Conservation (phyloP, 805 yeast genomes). For the Metschnikowia kunwiensis region DNA sequence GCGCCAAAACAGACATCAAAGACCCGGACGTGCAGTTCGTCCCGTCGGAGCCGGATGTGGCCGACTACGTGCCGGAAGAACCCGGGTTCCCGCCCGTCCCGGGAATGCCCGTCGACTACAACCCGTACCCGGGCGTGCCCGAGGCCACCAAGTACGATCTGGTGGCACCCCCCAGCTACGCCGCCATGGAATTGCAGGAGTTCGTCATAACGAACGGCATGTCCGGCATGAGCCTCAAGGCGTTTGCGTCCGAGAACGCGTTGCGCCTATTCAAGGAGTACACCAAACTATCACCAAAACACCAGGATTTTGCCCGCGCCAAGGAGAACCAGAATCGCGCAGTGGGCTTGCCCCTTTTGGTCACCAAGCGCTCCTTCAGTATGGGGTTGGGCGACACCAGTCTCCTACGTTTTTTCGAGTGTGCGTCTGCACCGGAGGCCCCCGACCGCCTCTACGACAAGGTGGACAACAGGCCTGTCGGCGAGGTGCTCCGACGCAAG, state of each 20-base stretch:
- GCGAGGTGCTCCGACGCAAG: constrained; percentile 4
- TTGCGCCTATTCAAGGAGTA: constrained; percentile 10
- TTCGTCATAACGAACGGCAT: constrained; percentile 8
- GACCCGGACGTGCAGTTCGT: not conserved
- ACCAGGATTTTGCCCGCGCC: constrained; percentile 9
- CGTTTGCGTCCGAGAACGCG: constrained; percentile 11
- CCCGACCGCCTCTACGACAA: constrained; percentile 12
- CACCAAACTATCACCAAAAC: constrained; percentile 1
- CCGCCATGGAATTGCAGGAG: constrained; percentile 3
- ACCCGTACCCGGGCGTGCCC: not conserved
- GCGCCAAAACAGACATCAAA: not conserved
- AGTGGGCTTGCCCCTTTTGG: constrained; percentile 12
- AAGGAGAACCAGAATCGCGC: constrained; percentile 12
- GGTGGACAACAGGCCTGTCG: constrained; percentile 10
- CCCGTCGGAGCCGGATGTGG: not conserved
- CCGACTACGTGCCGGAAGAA: not conserved
- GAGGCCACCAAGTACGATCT: not conserved
- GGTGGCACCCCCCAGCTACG: constrained; percentile 7
- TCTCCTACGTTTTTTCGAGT: constrained; percentile 8
- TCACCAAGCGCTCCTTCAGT: constrained; percentile 6
- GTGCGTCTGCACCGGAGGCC: constrained; percentile 12
- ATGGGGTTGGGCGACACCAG: constrained; percentile 9
- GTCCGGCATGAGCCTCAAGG: constrained; percentile 6
- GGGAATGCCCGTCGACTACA: too few relatives aligned
- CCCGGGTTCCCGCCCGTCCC: too few relatives aligned